Percentiles rank a stretch among this genome's conserved stretches.
Evolutionary conservation across 176 grass and related monocot species (phyloP).

Genomic region (Aegilops bicornis): DNA sequence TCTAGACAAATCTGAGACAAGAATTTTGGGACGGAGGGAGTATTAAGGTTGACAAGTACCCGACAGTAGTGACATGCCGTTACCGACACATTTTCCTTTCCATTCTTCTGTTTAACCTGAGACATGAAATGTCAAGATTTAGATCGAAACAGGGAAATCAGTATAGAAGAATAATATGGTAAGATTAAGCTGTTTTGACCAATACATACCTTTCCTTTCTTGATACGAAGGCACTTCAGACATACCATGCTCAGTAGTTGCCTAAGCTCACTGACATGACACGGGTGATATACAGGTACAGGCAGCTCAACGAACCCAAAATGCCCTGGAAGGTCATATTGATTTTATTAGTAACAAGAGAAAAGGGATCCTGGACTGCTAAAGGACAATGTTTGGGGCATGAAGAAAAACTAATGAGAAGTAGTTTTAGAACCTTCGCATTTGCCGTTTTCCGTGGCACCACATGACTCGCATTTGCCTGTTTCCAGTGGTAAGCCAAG

Average conservation of each 20-base stretch:
- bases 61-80: slow-evolving; percentile 65
- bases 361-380: not conserved
- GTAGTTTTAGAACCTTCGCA: slow-evolving; percentile 74
- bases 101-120: slow-evolving; percentile 58
- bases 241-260: slow-evolving; percentile 72
- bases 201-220: slow-evolving; percentile 74
- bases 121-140: slow-evolving; percentile 12
- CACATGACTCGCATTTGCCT: slow-evolving; percentile 91
- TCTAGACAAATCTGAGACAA: too few relatives aligned
- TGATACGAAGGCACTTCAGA: slow-evolving; percentile 78
- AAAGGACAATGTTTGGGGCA: slow-evolving; percentile 7
- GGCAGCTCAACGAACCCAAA: slow-evolving; percentile 93
- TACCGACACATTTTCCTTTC: slow-evolving; percentile 50
- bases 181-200: not conserved
- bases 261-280: slow-evolving; percentile 70
- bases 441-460: slow-evolving; percentile 68
- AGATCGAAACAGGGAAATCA: not conserved
- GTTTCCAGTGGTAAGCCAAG: slow-evolving; percentile 83
- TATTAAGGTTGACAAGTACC: slow-evolving; percentile 39
- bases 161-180: not conserved
- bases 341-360: slow-evolving; percentile 25
- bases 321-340: slow-evolving; percentile 63
- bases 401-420: slow-evolving; percentile 5
- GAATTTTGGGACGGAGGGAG: too few relatives aligned
- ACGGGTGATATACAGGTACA: slow-evolving; percentile 86